Percentiles rank a stretch among this genome's conserved stretches.
Conservation (phyloP, 192 early-diverging fungal genomes). For the Backusella parvicylindrica region DNA sequence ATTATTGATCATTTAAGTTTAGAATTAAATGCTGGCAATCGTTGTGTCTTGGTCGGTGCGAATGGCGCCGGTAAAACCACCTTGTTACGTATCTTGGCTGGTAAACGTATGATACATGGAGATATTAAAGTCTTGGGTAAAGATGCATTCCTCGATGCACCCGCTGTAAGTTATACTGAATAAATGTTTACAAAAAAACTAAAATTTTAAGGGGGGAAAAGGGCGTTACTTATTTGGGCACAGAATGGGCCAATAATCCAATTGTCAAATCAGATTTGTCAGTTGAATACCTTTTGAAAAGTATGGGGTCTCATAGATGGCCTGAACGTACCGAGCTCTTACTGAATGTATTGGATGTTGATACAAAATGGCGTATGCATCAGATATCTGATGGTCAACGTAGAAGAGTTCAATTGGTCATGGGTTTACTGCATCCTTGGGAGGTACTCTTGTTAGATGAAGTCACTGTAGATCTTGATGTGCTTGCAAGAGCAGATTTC, state of each 20-base stretch:
- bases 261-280: slow-evolving; percentile 64
- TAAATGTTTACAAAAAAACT: background rate
- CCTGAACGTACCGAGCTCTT: slow-evolving; percentile 56
- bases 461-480: slow-evolving; percentile 80
- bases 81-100: slow-evolving; percentile 64
- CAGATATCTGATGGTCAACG: slow-evolving; percentile 65
- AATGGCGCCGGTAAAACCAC: slow-evolving; percentile 75
- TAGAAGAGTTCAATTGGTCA: slow-evolving; percentile 68
- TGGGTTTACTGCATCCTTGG: slow-evolving; percentile 70
- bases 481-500: slow-evolving; percentile 67
- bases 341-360: slow-evolving; percentile 68
- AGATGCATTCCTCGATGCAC: slow-evolving; percentile 61
- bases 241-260: slow-evolving; percentile 78
- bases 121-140: slow-evolving; percentile 58
- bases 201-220: slow-evolving; percentile 4
- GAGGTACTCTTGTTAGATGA: slow-evolving; percentile 70
- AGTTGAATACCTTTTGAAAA: slow-evolving; percentile 62
- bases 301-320: slow-evolving; percentile 58
- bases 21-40: slow-evolving; percentile 46
- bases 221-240: slow-evolving; percentile 73
- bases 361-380: slow-evolving; percentile 63
- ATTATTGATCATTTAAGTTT: slow-evolving; percentile 58
- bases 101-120: slow-evolving; percentile 59
- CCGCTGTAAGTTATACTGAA: slow-evolving; percentile 35
- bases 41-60: slow-evolving; percentile 72